phyloP scores from a whole-genome alignment of 108 stramenopile genomes.

The Hondaea fermentalgiana region DNA sequence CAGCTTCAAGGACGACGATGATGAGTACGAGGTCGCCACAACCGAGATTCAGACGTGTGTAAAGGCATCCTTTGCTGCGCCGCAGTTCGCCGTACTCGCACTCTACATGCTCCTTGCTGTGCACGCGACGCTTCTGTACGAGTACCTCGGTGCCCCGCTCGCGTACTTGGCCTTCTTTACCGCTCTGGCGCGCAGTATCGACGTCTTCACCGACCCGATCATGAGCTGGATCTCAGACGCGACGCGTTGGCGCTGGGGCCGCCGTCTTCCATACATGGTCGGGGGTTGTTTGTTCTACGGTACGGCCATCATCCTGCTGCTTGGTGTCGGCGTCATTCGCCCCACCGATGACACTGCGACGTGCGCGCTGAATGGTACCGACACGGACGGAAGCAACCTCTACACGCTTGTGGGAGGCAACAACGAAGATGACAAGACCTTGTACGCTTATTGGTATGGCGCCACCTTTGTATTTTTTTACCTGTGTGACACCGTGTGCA shows the following conservation, averaged over 20 bases:
- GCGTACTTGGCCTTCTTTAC: constrained; percentile 30
- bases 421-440: background rate
- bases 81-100: constrained; percentile 22
- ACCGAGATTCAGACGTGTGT: background rate
- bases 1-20: background rate
- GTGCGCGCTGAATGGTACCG: background rate
- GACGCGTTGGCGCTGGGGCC: background rate
- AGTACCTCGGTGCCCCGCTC: constrained; percentile 26
- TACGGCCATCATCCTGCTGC: constrained; percentile 7
- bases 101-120: constrained; percentile 29
- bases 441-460: constrained; percentile 25
- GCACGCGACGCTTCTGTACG: constrained; percentile 27
- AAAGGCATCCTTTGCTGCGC: constrained; percentile 5
- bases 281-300: constrained; percentile 25
- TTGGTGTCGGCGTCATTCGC: background rate
- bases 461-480: constrained; percentile 27
- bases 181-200: constrained; percentile 23
- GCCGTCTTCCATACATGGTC: constrained; percentile 23
- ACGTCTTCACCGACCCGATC: constrained; percentile 32
- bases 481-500: constrained; percentile 25
- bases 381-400: background rate
- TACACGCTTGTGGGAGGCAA: background rate
- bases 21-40: background rate
- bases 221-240: constrained; percentile 32
- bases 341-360: background rate